Evolutionary conservation across 75 land plant species (phyloP), one percentile per base, ranked within the genome.

Genomic region (Chamaecyparis obtusa): DNA sequence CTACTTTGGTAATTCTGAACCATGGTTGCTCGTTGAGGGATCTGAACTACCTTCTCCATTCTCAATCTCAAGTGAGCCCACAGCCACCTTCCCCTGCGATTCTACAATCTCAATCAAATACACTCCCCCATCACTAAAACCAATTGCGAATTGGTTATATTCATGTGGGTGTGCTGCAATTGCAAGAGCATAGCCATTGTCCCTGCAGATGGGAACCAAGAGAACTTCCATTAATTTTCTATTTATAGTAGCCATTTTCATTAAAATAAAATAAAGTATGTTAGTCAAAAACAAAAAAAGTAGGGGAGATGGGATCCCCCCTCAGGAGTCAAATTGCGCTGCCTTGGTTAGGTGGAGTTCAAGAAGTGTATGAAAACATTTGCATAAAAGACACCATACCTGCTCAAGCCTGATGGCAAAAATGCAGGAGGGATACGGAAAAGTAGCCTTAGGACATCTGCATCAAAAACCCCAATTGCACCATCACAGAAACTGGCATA

Each of bases 131-230:
- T 94, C 95, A 14, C 89, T 90, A 87, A 94, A 56, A 39, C 95
- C 95, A 9, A 94, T 71, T 0, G 91, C 93, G 17, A 94, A 91
- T 71, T 94, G 93, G 87, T 94, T 92, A 19, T 89, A 86, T 44
- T 91, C 92, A 8, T 36, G 84, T 48, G 95, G 95, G 56, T 92
- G 92, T 30, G 95, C 87, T 21, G 94, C 92, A 79, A 94, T 85
- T 3, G 88, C 92, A n/a, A 94, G 87, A 11, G 95, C 91, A 77
- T 91, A 91, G 35, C 88, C 84, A 32, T 84, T 14, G 83, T 83
- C 87, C 86, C 92, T 90, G 86, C 92, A 87, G 39, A 83, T 80
- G 43, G 6, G 43, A 21, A 14, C 56, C 88, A 87, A 6, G 11
- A 41, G 46, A 80, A 10, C 14, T 44, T 44, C 11, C 32, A 43